Conservation (phyloP, 805 yeast species). For the Gaillardinia entomophila region DNA sequence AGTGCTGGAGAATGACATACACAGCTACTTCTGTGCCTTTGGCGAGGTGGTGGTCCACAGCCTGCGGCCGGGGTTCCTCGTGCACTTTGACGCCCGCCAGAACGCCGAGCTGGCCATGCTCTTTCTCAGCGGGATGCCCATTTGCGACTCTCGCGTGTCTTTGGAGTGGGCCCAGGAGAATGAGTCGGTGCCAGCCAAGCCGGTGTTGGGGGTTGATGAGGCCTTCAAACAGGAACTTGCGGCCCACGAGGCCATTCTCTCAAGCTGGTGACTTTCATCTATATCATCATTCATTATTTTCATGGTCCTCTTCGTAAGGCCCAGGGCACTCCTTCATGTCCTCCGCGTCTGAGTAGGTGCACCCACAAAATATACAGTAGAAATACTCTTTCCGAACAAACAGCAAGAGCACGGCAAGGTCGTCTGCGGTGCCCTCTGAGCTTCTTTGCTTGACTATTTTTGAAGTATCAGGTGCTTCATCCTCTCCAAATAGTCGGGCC, state of each 20-base stretch:
- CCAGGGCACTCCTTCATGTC: conserved; percentile 12
- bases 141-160: conserved; percentile 18
- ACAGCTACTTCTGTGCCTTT: conserved; percentile 55
- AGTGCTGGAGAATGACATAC: conserved; percentile 58
- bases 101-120: conserved; percentile 35
- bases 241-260: conserved; percentile 15
- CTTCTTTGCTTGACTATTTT: too few species aligned
- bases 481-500: background rate
- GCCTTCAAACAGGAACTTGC: conserved; percentile 11
- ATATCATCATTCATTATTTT: background rate
- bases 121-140: conserved; percentile 21
- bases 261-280: too few species aligned
- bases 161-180: conserved; percentile 28
- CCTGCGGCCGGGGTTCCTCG: too few species aligned
- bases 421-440: background rate
- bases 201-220: conserved; percentile 4
- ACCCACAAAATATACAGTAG: conserved; percentile 11
- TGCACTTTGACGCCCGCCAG: conserved; percentile 23
- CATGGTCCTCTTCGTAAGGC: conserved; percentile 1
- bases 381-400: conserved; percentile 4
- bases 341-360: conserved; percentile 2
- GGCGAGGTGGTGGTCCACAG: conserved; percentile 50
- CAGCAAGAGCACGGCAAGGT: conserved; percentile 2
- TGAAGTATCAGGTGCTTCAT: background rate
- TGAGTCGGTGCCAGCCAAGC: conserved; percentile 7